Evolutionary conservation across 1,284 basidiomycete species (phyloP).

Genomic region (Trametes versicolor): DNA sequence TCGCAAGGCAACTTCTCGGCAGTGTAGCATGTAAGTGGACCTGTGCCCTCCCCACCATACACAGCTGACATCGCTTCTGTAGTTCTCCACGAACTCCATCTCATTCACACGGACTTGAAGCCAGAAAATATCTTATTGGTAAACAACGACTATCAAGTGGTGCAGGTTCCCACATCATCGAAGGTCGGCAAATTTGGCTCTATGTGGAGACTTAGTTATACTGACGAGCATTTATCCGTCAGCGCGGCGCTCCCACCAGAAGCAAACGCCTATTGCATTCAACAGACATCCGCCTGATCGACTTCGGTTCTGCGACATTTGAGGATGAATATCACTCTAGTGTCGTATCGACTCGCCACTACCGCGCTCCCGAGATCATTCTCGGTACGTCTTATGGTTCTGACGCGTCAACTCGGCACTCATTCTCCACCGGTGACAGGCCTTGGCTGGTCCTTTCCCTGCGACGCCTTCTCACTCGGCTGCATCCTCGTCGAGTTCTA

Average conservation of each 20-base stretch:
- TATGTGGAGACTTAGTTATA: constrained; percentile 63
- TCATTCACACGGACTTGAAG: constrained; percentile 99
- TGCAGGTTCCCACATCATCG: constrained; percentile 54
- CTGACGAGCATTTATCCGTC: constrained; percentile 33
- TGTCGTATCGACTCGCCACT: constrained; percentile 97
- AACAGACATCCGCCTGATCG: constrained; percentile 96
- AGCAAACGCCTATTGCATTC: constrained; percentile 82
- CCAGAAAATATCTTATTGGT: constrained; percentile 98
- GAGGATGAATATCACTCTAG: constrained; percentile 98
- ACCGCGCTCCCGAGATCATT: constrained; percentile 99
- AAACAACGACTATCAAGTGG: constrained; percentile 78
- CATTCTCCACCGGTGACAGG: constrained; percentile 57
- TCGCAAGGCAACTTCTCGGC: constrained; percentile 91
- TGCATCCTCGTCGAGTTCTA: constrained; percentile 99
- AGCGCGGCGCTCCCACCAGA: constrained; percentile 71
- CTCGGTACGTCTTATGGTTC: constrained; percentile 70
- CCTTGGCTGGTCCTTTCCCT: constrained; percentile 98
- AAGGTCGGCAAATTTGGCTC: constrained; percentile 19
- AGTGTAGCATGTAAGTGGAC: constrained; percentile 90
- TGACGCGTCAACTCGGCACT: constrained; percentile 11
- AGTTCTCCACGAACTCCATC: constrained; percentile 92
- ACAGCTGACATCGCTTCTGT: constrained; percentile 12
- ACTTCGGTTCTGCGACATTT: constrained; percentile 99
- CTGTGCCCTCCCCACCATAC: neutral
- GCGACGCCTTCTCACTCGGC: constrained; percentile 98